Percentiles rank a stretch among this genome's conserved stretches.
phyloP scores from a whole-genome alignment of 2,329 filamentous ascomycete species.

The Aspergillus calidoustus region DNA sequence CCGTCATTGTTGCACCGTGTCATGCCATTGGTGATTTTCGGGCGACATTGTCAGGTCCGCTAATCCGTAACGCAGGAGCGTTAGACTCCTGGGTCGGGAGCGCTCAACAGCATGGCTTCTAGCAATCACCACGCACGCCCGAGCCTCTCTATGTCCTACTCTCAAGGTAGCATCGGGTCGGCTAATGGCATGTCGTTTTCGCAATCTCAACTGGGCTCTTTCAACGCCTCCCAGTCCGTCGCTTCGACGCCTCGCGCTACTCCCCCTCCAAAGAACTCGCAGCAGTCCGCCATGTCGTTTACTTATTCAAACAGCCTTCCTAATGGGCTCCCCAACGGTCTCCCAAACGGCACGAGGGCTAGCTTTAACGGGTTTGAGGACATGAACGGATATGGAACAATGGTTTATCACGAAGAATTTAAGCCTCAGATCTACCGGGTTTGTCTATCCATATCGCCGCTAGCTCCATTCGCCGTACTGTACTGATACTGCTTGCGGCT shows the following conservation, averaged over 20 bases:
- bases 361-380: conserved; percentile 48
- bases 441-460: conserved; percentile 22
- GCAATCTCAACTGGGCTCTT: conserved; percentile 46
- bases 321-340: conserved; percentile 30
- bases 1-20: conserved; percentile 11
- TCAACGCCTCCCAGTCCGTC: conserved; percentile 51
- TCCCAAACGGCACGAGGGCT: conserved; percentile 36
- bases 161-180: conserved; percentile 44
- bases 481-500: conserved; percentile 20
- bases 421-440: conserved; percentile 56
- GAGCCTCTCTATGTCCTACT: conserved; percentile 43
- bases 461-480: neutral
- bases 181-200: conserved; percentile 44
- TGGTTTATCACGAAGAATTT: conserved; percentile 45
- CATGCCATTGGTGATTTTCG: conserved; percentile 17
- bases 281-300: conserved; percentile 49
- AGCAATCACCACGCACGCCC: conserved; percentile 36
- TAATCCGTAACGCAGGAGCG: conserved; percentile 17
- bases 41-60: conserved; percentile 3
- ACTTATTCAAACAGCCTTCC: conserved; percentile 44
- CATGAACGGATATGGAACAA: conserved; percentile 44
- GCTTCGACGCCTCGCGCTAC: conserved; percentile 51
- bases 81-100: conserved; percentile 16
- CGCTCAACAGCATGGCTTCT: conserved; percentile 33
- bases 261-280: conserved; percentile 47